Evolutionary conservation across 2,329 filamentous ascomycete species (phyloP).

Genomic region (Gaeumannomyces tritici): DNA sequence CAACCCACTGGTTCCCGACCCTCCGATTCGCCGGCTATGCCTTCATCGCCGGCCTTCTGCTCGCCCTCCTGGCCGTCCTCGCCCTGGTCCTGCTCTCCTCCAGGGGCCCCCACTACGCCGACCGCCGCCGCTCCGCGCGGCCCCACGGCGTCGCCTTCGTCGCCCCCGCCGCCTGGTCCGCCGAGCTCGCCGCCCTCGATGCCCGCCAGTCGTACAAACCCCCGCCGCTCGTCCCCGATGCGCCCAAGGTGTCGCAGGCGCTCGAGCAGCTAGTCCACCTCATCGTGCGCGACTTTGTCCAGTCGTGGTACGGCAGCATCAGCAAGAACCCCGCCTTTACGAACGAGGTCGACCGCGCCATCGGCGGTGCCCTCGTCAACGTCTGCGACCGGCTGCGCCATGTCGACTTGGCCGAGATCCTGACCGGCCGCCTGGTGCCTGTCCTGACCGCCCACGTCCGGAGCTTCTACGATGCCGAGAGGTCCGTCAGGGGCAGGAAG

Average conservation of each 20-base stretch:
- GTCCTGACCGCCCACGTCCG: constrained; percentile 81
- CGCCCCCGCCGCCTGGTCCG: constrained; percentile 53
- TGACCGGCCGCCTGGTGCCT: constrained; percentile 75
- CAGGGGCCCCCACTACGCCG: constrained; percentile 33
- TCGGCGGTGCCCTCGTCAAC: constrained; percentile 62
- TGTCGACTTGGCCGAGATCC: constrained; percentile 74
- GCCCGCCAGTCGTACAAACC: constrained; percentile 58
- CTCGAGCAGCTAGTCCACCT: constrained; percentile 71
- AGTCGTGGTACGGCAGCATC: constrained; percentile 81
- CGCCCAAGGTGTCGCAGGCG: constrained; percentile 67
- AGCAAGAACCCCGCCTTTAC: constrained; percentile 71
- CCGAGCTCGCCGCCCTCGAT: constrained; percentile 58
- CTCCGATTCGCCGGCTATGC: constrained; percentile 81
- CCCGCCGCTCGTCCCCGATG: constrained; percentile 63
- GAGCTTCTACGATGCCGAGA: constrained; percentile 86
- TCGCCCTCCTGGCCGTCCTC: constrained; percentile 44
- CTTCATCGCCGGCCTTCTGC: constrained; percentile 60
- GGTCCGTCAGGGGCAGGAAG: constrained; percentile 75
- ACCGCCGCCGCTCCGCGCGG: constrained; percentile 27
- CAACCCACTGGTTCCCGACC: constrained; percentile 71
- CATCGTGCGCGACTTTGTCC: constrained; percentile 75
- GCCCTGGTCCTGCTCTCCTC: constrained; percentile 55
- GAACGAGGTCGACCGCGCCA: constrained; percentile 74
- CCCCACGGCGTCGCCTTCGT: constrained; percentile 49
- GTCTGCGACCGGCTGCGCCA: constrained; percentile 63